Conservation (phyloP, 2,329 filamentous ascomycete genomes). For the Ambrosiella xylebori region DNA sequence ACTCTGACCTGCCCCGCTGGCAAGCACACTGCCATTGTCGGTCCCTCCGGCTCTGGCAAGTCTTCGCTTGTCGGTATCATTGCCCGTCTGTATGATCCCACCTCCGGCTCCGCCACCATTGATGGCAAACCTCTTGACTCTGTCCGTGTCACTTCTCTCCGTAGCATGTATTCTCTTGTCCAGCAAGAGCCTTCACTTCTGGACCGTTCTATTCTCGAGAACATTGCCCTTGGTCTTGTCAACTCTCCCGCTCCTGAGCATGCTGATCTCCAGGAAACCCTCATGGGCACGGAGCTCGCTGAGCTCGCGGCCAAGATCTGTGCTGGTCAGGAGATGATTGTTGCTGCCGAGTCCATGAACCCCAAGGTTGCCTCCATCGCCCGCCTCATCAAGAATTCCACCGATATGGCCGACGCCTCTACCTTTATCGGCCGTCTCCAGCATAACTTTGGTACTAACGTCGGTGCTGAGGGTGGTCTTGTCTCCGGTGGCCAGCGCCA, state of each 20-base stretch:
- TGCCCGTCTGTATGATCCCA: conserved; percentile 40
- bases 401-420: conserved; percentile 40
- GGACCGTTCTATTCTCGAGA: conserved; percentile 31
- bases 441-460: conserved; percentile 33
- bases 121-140: conserved; percentile 31
- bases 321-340: conserved; percentile 29
- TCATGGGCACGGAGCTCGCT: conserved; percentile 32
- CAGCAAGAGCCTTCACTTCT: conserved; percentile 30
- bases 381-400: conserved; percentile 30
- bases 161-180: conserved; percentile 27
- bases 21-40: conserved; percentile 39
- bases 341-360: conserved; percentile 27
- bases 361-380: conserved; percentile 33
- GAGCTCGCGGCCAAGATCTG: conserved; percentile 35
- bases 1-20: conserved; percentile 31
- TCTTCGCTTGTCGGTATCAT: conserved; percentile 38
- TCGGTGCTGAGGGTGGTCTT: conserved; percentile 35
- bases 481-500: conserved; percentile 45
- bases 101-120: conserved; percentile 28
- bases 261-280: conserved; percentile 24
- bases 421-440: conserved; percentile 37
- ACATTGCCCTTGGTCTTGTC: conserved; percentile 32
- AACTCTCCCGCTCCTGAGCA: conserved; percentile 26
- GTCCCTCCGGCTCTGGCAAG: conserved; percentile 40
- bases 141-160: conserved; percentile 28